Percentiles rank a stretch among this genome's conserved stretches.
Evolutionary conservation across 2,329 filamentous ascomycete genomes (phyloP).

Genomic region (Truncatella angustata): DNA sequence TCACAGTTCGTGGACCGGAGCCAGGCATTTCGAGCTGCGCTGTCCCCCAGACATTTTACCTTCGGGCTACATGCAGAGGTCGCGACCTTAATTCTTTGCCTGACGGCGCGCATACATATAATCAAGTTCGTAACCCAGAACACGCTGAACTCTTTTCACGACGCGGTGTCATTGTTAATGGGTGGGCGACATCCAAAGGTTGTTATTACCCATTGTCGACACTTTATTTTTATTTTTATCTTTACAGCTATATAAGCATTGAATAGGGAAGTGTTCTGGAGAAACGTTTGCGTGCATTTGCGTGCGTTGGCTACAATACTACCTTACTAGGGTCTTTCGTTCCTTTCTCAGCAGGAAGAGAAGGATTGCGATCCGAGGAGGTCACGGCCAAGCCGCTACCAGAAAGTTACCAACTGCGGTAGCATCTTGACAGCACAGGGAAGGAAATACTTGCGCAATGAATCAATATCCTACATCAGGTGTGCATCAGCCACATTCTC

Average conservation of each 20-base stretch:
- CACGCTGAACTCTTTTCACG: too few relatives aligned
- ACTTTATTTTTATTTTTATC: too few relatives aligned
- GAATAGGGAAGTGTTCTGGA: too few relatives aligned
- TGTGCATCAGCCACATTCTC: background rate
- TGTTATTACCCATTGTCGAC: too few relatives aligned
- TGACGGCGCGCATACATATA: background rate
- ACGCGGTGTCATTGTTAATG: too few relatives aligned
- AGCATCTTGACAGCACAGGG: background rate
- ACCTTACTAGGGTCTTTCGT: background rate
- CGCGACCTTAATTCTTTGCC: background rate
- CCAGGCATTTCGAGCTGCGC: background rate
- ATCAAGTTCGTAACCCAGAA: too few relatives aligned
- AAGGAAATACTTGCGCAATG: background rate
- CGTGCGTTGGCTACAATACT: too few relatives aligned
- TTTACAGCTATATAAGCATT: too few relatives aligned
- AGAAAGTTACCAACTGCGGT: background rate
- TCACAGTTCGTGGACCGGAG: background rate
- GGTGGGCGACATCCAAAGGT: too few relatives aligned
- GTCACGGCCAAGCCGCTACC: background rate
- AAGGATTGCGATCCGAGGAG: background rate
- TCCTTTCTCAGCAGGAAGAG: too few relatives aligned
- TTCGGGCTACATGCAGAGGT: background rate
- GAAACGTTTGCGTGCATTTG: too few relatives aligned
- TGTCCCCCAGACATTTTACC: background rate
- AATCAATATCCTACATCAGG: conserved; percentile 5